A percentile compares a stretch with the other conserved stretches of the same genome.
phyloP scores from a whole-genome alignment of 1,284 basidiomycete genomes.

The Sanguinoderma infundibulare region DNA sequence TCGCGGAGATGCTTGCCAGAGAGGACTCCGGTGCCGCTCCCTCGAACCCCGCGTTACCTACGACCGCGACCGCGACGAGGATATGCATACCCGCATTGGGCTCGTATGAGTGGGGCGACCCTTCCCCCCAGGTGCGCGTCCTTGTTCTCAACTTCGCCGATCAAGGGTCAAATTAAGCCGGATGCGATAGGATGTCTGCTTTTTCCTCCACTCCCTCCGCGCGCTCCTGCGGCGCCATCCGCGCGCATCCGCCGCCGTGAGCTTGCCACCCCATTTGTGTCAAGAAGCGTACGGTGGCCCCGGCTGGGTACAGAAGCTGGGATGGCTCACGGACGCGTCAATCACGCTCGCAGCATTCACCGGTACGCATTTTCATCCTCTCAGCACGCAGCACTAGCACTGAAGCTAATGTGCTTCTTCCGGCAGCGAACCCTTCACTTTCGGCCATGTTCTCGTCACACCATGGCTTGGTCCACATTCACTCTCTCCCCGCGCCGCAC shows the following conservation, averaged over 20 bases:
- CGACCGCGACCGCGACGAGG: conserved; percentile 47
- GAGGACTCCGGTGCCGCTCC: conserved; percentile 17
- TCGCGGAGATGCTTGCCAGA: conserved; percentile 25
- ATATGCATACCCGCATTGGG: conserved; percentile 77
- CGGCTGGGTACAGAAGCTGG: conserved; percentile 78
- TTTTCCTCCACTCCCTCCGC: conserved; percentile 72
- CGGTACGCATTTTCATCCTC: conserved; percentile 52
- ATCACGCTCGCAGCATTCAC: conserved; percentile 82
- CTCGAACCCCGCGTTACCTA: conserved; percentile 12
- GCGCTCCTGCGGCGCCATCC: conserved; percentile 61
- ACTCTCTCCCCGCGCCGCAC: conserved; percentile 72
- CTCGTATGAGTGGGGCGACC: conserved; percentile 73
- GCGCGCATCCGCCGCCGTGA: conserved; percentile 68
- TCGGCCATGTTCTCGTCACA: conserved; percentile 76
- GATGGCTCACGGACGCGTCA: conserved; percentile 79
- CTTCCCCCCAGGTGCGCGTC: conserved; percentile 53
- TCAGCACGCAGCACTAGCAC: too few species aligned
- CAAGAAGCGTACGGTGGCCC: conserved; percentile 58
- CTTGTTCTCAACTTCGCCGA: conserved; percentile 1
- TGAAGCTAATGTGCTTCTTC: conserved; percentile 4
- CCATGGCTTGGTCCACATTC: conserved; percentile 82
- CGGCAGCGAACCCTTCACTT: conserved; percentile 68
- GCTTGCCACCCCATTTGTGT: conserved; percentile 65
- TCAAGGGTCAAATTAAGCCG: conserved; percentile 7
- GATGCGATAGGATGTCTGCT: conserved; percentile 61